Evolutionary conservation across 129 eudicot genomes (phyloP).

Genomic region (Centaurea solstitialis): DNA sequence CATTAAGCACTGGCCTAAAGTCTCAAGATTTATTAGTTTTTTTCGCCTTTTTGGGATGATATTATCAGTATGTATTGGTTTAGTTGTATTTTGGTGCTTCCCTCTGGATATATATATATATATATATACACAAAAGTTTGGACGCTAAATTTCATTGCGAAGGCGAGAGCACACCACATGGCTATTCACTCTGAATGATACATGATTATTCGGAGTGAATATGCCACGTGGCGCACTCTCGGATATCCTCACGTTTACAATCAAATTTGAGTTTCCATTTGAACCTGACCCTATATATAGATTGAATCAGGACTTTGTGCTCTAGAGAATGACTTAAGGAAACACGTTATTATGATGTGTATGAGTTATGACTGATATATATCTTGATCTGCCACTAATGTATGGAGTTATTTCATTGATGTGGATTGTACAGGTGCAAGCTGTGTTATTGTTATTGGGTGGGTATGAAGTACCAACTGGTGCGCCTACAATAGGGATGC

Average conservation of each 20-base stretch:
- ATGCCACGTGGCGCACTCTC: no score
- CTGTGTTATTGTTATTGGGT: constrained; percentile 89
- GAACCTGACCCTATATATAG: no score
- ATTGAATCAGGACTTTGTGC: not conserved
- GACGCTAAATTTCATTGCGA: no score
- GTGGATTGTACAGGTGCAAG: constrained; percentile 73
- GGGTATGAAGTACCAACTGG: constrained; percentile 91
- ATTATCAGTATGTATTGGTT: not conserved
- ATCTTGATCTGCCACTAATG: constrained; percentile 6
- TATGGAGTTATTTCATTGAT: not conserved
- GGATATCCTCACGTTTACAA: no score
- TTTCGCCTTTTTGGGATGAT: not conserved
- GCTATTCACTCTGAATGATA: no score
- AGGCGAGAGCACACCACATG: no score
- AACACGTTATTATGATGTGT: not conserved
- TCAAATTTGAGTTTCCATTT: no score
- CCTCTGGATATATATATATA: not conserved
- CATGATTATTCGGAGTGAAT: no score
- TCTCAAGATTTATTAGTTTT: not conserved
- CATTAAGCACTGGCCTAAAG: not conserved
- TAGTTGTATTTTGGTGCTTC: not conserved
- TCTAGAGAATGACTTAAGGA: not conserved
- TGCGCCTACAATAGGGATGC: constrained; percentile 58
- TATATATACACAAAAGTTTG: no score
- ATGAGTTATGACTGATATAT: not conserved